Conservation (phyloP, 305 asterid species). For the Solanum hybrid region DNA sequence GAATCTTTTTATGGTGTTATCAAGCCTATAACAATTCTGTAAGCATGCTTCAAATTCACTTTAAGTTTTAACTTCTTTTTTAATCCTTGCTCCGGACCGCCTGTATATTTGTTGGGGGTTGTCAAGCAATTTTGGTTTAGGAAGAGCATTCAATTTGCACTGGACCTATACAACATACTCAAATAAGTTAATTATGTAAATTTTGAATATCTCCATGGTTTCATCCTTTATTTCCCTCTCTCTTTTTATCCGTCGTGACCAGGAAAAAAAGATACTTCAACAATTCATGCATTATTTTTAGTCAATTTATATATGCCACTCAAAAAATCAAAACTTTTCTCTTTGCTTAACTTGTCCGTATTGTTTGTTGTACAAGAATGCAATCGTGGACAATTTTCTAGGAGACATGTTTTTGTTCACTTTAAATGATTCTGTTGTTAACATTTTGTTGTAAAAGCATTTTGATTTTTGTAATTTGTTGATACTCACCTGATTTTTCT, state of each 20-base stretch:
- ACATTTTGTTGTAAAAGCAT: neutral
- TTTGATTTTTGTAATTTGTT: neutral
- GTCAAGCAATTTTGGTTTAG: neutral
- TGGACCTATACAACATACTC: neutral
- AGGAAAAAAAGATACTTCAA: neutral
- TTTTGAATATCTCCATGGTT: neutral
- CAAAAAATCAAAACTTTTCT: neutral
- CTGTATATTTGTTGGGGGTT: neutral
- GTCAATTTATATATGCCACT: neutral
- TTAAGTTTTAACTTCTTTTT: neutral
- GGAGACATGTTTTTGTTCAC: neutral
- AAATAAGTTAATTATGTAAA: neutral
- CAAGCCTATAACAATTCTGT: conserved; percentile 67
- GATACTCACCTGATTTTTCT: neutral
- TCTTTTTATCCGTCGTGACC: neutral
- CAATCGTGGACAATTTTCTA: neutral
- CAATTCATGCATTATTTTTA: neutral
- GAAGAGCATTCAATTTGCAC: neutral
- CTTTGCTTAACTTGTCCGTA: neutral
- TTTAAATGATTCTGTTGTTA: neutral
- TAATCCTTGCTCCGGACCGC: neutral
- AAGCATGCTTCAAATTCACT: conserved; percentile 8
- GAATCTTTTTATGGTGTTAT: conserved; percentile 79
- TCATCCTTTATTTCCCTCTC: neutral
- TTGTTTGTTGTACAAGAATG: neutral